Base-by-base conservation (phyloP, 257 asterid species). In the Plantago ovata region DNA sequence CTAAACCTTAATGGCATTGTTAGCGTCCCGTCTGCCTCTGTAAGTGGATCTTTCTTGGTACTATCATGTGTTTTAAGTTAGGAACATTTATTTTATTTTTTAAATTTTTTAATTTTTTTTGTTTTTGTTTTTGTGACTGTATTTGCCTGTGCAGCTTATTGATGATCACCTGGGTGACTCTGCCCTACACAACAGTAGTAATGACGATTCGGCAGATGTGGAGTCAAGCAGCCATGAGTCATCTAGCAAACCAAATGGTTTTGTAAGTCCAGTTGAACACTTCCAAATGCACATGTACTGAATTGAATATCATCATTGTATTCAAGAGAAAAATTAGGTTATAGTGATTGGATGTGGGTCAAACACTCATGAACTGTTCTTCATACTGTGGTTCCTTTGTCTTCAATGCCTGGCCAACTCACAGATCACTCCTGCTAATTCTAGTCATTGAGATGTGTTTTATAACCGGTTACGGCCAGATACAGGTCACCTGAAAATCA, bases 1-100 rank as follows among this genome's bases (percentile, higher is more conserved):
- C 80, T 93, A 66, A 82, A 89, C 80, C 79, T 84, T 67, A 87
- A 88, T 55, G 99, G 99, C 61, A 75, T 86, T 69, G 78, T 89
- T 69, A 59, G 84, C 52, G 71, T 86, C 67, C 84, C 77, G 47
- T 77, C 96, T 50, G 96, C 94, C 41, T 73, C 81, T 53, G 99
- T 89, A 76, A 62, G 98, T 82, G 53, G 49, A 63, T 63, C 53
- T 57, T 40, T 47, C 33, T 58, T 39, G 28, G 38, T 61, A 1
- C 36, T 28, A 5, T 24, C 32, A 24, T 24, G 47, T 48, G 21
- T 65, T 40, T 67, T 48, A 53, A 33, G 20, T 50, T 56, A 28
- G n/a, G n/a, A n/a, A n/a, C n/a, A n/a, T n/a, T n/a, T n/a, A n/a
- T n/a, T n/a, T n/a, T n/a, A n/a, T n/a, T n/a, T n/a, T n/a, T n/a